Evolutionary conservation across 352 stramenopile genomes (phyloP).

Genomic region (Globisporangium abappressorium): DNA sequence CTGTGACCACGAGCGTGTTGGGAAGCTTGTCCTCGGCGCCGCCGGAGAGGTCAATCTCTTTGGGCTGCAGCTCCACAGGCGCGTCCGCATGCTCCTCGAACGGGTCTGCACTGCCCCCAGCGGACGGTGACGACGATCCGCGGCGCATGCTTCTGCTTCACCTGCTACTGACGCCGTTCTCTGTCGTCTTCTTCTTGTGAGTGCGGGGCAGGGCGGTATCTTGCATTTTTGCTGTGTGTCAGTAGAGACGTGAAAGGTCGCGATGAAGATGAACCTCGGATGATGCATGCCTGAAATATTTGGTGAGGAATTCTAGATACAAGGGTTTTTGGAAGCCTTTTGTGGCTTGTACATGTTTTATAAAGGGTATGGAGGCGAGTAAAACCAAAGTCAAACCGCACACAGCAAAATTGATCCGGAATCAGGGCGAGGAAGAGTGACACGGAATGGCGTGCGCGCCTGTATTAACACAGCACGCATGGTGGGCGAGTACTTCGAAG

Average conservation of each 20-base stretch:
- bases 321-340: too few relatives aligned
- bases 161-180: not conserved
- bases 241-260: not conserved
- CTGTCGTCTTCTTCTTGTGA: not conserved
- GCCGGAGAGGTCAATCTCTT: constrained; percentile 49
- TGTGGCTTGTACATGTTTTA: too few relatives aligned
- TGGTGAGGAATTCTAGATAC: too few relatives aligned
- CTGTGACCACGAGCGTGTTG: constrained; percentile 72
- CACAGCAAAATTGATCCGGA: too few relatives aligned
- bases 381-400: too few relatives aligned
- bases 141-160: constrained; percentile 2
- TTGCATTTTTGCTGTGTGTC: not conserved
- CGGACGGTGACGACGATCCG: not conserved
- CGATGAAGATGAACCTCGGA: not conserved
- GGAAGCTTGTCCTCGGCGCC: constrained; percentile 56
- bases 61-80: constrained; percentile 57
- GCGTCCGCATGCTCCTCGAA: constrained; percentile 23
- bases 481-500: not conserved
- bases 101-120: constrained; percentile 3
- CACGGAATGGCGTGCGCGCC: not conserved
- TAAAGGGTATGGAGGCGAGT: too few relatives aligned
- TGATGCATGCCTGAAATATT: too few relatives aligned
- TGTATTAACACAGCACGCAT: not conserved
- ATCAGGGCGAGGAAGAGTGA: too few relatives aligned
- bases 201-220: not conserved